A percentile compares a stretch with the other conserved stretches of the same genome.
phyloP scores from a whole-genome alignment of 768 basidiomycete genomes.

The Cubamyces lactineus region DNA sequence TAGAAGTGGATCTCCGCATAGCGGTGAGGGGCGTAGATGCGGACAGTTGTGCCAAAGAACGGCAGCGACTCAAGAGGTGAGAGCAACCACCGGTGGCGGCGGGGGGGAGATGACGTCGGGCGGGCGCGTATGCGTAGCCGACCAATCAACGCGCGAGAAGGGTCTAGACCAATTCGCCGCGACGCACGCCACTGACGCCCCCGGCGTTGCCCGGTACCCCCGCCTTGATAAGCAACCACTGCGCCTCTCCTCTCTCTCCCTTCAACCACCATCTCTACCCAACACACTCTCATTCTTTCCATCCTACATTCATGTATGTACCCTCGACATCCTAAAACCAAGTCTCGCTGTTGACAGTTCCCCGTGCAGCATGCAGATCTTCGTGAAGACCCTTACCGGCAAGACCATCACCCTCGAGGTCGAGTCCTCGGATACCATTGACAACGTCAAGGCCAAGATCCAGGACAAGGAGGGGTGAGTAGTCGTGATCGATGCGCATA shows the following conservation, averaged over 20 bases:
- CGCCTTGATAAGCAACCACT: constrained; percentile 12
- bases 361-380: constrained; percentile 73
- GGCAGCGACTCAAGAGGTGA: background rate
- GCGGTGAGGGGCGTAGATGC: background rate
- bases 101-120: background rate
- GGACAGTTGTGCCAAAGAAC: no score
- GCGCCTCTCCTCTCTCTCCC: constrained; percentile 3
- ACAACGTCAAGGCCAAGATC: constrained; percentile 82
- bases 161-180: constrained; percentile 7
- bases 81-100: background rate
- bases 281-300: background rate
- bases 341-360: constrained; percentile 36
- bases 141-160: constrained; percentile 8
- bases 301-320: background rate
- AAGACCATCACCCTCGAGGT: constrained; percentile 90
- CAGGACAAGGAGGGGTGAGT: constrained; percentile 76
- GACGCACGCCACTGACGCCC: constrained; percentile 1
- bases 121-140: background rate
- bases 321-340: background rate
- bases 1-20: no score
- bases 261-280: constrained; percentile 14
- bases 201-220: constrained; percentile 10
- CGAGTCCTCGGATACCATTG: constrained; percentile 76
- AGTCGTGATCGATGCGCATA: background rate
- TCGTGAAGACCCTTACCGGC: constrained; percentile 86